Percentiles rank a stretch among this genome's conserved stretches.
phyloP scores from a whole-genome alignment of 2,329 filamentous ascomycete species.

The Coniochaeta sp. region DNA sequence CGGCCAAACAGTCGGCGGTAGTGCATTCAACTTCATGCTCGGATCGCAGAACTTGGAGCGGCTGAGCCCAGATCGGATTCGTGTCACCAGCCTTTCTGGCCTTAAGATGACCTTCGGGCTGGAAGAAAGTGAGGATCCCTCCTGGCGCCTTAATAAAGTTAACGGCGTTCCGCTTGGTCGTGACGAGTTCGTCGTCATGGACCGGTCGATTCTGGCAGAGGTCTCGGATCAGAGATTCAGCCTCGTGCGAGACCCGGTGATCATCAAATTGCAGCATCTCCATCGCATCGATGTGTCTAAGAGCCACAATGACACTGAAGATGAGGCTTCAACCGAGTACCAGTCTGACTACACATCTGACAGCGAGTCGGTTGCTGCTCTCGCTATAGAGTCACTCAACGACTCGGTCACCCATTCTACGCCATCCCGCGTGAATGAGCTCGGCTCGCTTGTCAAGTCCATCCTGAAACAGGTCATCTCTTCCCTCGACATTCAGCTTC shows the following conservation, averaged over 20 bases:
- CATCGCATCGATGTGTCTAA: conserved; percentile 63
- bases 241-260: conserved; percentile 59
- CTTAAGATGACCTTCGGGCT: conserved; percentile 61
- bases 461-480: conserved; percentile 36
- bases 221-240: conserved; percentile 80
- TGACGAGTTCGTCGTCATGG: conserved; percentile 80
- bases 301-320: conserved; percentile 5
- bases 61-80: conserved; percentile 35
- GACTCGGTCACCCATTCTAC: conserved; percentile 4
- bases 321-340: conserved; percentile 5
- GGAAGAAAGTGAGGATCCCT: conserved; percentile 43
- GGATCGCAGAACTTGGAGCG: conserved; percentile 40
- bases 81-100: conserved; percentile 45
- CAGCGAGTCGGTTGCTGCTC: conserved; percentile 10
- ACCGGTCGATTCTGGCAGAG: conserved; percentile 67
- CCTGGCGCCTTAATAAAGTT: conserved; percentile 71
- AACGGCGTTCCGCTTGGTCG: conserved; percentile 75
- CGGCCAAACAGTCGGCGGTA: conserved; percentile 28
- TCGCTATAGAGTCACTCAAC: conserved; percentile 7
- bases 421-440: conserved; percentile 8
- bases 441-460: conserved; percentile 38
- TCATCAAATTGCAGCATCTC: conserved; percentile 26
- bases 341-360: conserved; percentile 7
- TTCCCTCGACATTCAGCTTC: conserved; percentile 28
- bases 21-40: conserved; percentile 38